Conservation (phyloP, 805 yeast genomes). For the Yueomyces sinensis region DNA sequence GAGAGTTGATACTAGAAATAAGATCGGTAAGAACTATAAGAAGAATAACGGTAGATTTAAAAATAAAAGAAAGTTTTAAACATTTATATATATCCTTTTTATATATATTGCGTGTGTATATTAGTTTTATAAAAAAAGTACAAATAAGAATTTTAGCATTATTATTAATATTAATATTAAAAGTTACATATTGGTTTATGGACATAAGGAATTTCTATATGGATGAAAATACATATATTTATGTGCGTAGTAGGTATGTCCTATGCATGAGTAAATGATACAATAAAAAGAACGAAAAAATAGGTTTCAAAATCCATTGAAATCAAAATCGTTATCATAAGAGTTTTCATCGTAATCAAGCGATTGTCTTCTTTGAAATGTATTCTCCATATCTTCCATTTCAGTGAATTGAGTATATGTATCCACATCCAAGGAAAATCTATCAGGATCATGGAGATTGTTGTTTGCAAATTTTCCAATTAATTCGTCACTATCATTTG, state of each 20-base stretch:
- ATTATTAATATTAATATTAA: too few species aligned
- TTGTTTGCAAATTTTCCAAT: background rate
- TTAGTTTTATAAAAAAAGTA: too few species aligned
- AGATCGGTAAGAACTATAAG: constrained; percentile 14
- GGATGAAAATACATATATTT: too few species aligned
- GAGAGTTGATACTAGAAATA: constrained; percentile 10
- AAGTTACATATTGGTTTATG: too few species aligned
- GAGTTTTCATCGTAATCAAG: constrained; percentile 13
- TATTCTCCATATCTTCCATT: constrained; percentile 21
- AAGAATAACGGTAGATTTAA: constrained; percentile 20
- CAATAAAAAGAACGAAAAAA: too few species aligned
- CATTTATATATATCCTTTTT: too few species aligned
- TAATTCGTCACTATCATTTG: background rate
- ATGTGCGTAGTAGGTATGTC: too few species aligned
- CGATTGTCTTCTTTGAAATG: constrained; percentile 23
- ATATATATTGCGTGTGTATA: too few species aligned
- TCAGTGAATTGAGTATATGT: constrained; percentile 17
- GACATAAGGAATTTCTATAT: too few species aligned
- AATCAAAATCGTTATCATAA: constrained; percentile 2
- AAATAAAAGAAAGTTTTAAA: constrained; percentile 17
- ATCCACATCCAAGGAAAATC: constrained; percentile 4
- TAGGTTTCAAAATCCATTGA: constrained; percentile 4
- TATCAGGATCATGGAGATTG: background rate
- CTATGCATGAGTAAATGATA: too few species aligned
- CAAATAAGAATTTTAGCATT: too few species aligned